phyloP scores from a whole-genome alignment of 2,329 filamentous ascomycete species.

The Curvularia lunata region DNA sequence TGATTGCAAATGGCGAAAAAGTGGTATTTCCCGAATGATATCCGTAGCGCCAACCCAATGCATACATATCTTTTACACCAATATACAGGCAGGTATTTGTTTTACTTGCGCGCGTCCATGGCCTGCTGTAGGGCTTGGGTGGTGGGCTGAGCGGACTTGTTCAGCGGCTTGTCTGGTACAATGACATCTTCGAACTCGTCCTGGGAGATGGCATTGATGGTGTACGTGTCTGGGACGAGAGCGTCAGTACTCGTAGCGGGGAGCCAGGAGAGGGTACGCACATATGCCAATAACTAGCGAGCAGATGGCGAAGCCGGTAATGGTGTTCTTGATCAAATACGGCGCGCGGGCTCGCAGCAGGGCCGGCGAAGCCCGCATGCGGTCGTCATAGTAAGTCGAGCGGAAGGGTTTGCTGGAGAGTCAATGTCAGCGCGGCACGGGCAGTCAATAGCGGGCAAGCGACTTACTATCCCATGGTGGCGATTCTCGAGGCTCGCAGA shows the following conservation, averaged over 20 bases:
- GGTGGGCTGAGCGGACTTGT: conserved; percentile 48
- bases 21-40: conserved; percentile 24
- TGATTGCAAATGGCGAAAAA: conserved; percentile 12
- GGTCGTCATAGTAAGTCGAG: conserved; percentile 90
- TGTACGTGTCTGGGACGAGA: conserved; percentile 65
- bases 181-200: conserved; percentile 97
- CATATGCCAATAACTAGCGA: conserved; percentile 83
- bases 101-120: conserved; percentile 38
- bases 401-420: conserved; percentile 54
- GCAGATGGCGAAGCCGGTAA: conserved; percentile 78
- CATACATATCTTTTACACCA: conserved; percentile 35
- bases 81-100: conserved; percentile 24
- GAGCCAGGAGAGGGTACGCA: conserved; percentile 54
- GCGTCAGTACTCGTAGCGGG: conserved; percentile 10
- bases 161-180: conserved; percentile 75
- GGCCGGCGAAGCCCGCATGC: conserved; percentile 83
- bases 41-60: conserved; percentile 40
- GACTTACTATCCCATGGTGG: conserved; percentile 48
- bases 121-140: conserved; percentile 41
- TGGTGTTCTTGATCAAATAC: conserved; percentile 86
- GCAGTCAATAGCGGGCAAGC: no score
- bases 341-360: conserved; percentile 90
- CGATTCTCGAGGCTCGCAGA: conserved; percentile 25
- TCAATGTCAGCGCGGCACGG: conserved; percentile 17
- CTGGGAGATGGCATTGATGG: conserved; percentile 85